These are phyloP conservation scores for Kingdonia uniflora DNA, from an alignment of 164 flowering plant species.

Conservation along the genomic window DNA sequence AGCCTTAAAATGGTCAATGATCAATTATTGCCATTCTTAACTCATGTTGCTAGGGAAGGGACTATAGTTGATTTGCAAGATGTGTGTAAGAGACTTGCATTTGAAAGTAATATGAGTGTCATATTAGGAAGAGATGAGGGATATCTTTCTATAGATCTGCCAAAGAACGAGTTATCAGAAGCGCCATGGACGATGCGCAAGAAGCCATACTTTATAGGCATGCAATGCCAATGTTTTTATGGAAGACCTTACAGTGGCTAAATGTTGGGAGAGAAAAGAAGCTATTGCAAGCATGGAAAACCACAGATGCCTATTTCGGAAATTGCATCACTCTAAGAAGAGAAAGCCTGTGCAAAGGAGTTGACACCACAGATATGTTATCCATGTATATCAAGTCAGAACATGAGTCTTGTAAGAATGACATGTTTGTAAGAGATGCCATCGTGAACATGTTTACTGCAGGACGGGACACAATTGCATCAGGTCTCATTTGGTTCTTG, in stretches of 20 bases:
- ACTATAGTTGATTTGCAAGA: too few species aligned
- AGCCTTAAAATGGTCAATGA: not conserved
- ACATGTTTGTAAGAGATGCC: not conserved
- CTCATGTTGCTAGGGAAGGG: too few species aligned
- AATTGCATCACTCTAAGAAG: too few species aligned
- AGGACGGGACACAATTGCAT: not conserved
- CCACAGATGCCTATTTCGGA: not conserved
- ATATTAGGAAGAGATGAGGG: not conserved
- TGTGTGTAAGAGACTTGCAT: too few species aligned
- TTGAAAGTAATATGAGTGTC: too few species aligned
- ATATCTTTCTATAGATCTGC: not conserved
- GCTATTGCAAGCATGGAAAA: not conserved
- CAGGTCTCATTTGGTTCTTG: not conserved
- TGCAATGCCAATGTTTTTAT: too few species aligned
- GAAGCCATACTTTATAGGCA: not conserved
- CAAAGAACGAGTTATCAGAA: not conserved
- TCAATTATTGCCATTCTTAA: too few species aligned
- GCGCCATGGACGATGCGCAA: not conserved
- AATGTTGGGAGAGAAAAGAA: not conserved
- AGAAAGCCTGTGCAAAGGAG: not conserved
- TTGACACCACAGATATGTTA: not conserved
- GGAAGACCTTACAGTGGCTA: not conserved
- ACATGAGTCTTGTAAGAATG: not conserved
- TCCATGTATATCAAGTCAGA: not conserved
- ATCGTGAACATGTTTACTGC: not conserved